Base-by-base conservation (phyloP, 75 land plant species). In the Pseudotsuga menziesii region DNA sequence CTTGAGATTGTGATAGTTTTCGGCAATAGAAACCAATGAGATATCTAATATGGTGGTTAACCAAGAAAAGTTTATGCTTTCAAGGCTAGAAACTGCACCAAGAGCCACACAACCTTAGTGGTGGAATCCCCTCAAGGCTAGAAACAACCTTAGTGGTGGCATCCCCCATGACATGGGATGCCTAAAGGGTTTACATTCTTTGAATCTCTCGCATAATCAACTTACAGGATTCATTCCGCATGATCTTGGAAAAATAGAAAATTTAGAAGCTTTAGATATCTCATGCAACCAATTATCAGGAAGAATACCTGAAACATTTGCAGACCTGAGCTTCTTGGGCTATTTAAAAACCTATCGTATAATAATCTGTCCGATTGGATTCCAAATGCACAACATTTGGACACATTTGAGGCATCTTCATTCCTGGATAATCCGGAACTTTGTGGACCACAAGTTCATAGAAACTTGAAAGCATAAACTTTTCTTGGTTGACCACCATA, bases 11-110 rank as follows among this genome's bases (percentile, higher is more conserved):
- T 48, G 26, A 39, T 82, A 82, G 44, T 61, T 73, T 29, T 80
- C 60, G 23, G 83, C 76, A 39, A 82, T 55, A 8, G 82, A 29
- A 29, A 29, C 22, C 27, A 82, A n/a, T 0, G 83, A 57, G 11
- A 48, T 27, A 57, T 82, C 83, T 22, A 82, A 79, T 19, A 82
- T 60, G 16, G 79, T 80, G 32, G 73, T 80, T 20, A 82, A 55
- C 83, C 83, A 82, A 4, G 83, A 71, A 56, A 82, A 61, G 22
- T 82, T 61, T 3, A 82, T 19, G 60, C 66, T 82, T 52, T 74
- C 64, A 16, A 82, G 76, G 39, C 61, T 41, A 23, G 26, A 52
- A 17, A 79, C 1, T 29, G 32, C 32, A 29, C 32, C 32, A 29
- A 29, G 32, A 29, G 32, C 32, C 32, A 29, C 32, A 29, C 32